Percentiles rank a stretch among this genome's conserved stretches.
Conservation (phyloP, 2,329 filamentous ascomycete species). For the Dissoconium aciculare region DNA sequence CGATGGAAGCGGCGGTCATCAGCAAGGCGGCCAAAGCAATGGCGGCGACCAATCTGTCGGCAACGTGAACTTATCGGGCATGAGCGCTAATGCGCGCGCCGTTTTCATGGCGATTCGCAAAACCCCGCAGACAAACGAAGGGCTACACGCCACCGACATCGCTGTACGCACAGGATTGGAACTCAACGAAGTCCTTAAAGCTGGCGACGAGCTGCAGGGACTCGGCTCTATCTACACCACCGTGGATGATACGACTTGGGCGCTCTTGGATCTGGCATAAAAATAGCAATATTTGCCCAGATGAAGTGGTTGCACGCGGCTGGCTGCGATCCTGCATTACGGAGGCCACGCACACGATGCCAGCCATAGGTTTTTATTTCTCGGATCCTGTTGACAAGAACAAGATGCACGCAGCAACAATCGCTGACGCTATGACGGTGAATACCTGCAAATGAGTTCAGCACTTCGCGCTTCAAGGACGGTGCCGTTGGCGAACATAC, state of each 20-base stretch:
- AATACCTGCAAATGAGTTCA: slow-evolving; percentile 37
- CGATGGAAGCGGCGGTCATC: slow-evolving; percentile 16
- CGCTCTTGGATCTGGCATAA: slow-evolving; percentile 53
- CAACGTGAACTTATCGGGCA: slow-evolving; percentile 24
- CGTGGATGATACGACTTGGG: slow-evolving; percentile 84
- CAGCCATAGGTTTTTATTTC: slow-evolving; percentile 2
- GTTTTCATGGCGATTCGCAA: slow-evolving; percentile 56
- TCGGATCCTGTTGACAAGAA: slow-evolving; percentile 36
- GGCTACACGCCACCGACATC: slow-evolving; percentile 67
- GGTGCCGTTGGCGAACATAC: slow-evolving; percentile 30
- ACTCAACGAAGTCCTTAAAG: slow-evolving; percentile 54
- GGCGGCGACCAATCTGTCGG: slow-evolving; percentile 18
- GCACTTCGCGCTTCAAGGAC: neutral
- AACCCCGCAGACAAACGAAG: slow-evolving; percentile 60
- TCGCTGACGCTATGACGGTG: slow-evolving; percentile 44
- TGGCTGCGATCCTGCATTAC: too few species aligned
- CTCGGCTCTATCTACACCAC: slow-evolving; percentile 76
- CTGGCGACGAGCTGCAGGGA: slow-evolving; percentile 64
- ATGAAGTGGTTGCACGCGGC: neutral
- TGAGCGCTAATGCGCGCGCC: slow-evolving; percentile 43
- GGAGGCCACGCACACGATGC: too few species aligned
- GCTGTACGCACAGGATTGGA: slow-evolving; percentile 50
- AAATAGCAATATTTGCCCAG: neutral
- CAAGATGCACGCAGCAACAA: slow-evolving; percentile 51
- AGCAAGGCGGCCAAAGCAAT: slow-evolving; percentile 19